Evolutionary conservation across 148 eudicot species (phyloP), one percentile per base, ranked within the genome.

Genomic region (Persicaria maculosa): DNA sequence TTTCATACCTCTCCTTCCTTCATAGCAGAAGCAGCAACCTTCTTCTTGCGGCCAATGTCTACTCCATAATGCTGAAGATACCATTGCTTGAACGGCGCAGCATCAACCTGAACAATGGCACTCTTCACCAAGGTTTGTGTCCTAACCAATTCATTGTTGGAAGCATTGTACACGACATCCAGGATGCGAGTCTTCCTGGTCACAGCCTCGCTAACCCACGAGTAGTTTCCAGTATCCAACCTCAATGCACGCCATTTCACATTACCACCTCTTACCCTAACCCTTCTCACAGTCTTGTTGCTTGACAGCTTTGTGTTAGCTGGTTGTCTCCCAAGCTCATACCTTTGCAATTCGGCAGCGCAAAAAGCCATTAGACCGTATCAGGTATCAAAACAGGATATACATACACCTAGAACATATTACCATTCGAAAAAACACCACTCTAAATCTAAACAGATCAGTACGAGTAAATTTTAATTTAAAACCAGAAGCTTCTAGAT

Each of bases 181-280:
- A 77, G 48, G 75, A 80, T 25, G 77, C 80, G 80, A 4, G 80
- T 80, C 17, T 77, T 80, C 43, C 83, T 22, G 20, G 80, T 80
- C 14, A 80, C 68, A 43, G 80, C 83, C 72, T 80, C 83, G 77
- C 83, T 80, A 58, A 77, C 83, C 83, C 80, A 80, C 15, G 80
- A 77, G 67, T 73, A 80, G 75, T 80, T 80, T 22, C 83, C 83
- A 8, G 83, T 80, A 54, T 80, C 74, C 77, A 80, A 69, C 31
- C 83, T 77, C 64, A 80, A 47, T 45, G 83, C 83, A 44, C 83
- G 61, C 83, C 83, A 80, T 50, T 80, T 80, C 74, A 80, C 80
- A 77, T 80, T 77, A 45, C 83, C 83, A 15, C 83, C 83, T 15
- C 80, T 75, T 8, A 80, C 83, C 17, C 80, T 62, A 20, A 80